Base-by-base conservation (phyloP, 1,284 basidiomycete genomes). In the Stygiomarasmius scandens region DNA sequence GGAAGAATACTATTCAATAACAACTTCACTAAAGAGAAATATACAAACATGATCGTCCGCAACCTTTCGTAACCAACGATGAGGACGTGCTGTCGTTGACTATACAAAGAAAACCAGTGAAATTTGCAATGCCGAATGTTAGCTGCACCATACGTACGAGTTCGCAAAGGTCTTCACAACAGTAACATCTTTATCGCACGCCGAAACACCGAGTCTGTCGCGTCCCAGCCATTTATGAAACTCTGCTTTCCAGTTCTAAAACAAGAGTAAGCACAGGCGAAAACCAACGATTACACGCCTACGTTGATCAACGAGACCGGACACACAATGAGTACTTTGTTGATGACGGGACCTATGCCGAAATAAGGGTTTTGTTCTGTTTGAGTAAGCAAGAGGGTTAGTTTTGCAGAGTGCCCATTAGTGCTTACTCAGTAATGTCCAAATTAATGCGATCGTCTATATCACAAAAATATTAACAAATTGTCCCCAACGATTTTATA, bases 1-100 rank as follows among this genome's bases (percentile, higher is more conserved):
- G 43, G 44, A 44, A 32, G 20, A 9, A 16, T 41, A n/a, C 38
- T 9, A 16, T 8, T 19, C 14, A 16, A n/a, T 16, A 41, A 12
- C 14, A 24, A 23, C 38, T 61, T 59, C 19, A 44, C 32, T 49
- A 54, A 46, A 50, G 16, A 22, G 11, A 38, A 53, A 70, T 79
- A 68, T 57, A 89, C 90, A 58, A 64, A 79, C 93, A 93, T 87
- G 6, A 93, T 85, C 19, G 86, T 89, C 51, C 93, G 79, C 34
- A 97, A 78, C 62, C 92, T 89, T 69, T 99, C 97, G 70, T 99
- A 99, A 8, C 96, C 96, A 59, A 98, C 95, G 62, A 99, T 86
- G 25, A 99, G 78, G 2, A 99, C 93, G 45, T 97, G 84, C 63
- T 91, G 91, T 19, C 82, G 81, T 64, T 83, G 87, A 54, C 90